These are phyloP conservation scores for Arachnomyces sp. DNA, from an alignment of 2,329 filamentous ascomycete genomes.

Conservation along the genomic window DNA sequence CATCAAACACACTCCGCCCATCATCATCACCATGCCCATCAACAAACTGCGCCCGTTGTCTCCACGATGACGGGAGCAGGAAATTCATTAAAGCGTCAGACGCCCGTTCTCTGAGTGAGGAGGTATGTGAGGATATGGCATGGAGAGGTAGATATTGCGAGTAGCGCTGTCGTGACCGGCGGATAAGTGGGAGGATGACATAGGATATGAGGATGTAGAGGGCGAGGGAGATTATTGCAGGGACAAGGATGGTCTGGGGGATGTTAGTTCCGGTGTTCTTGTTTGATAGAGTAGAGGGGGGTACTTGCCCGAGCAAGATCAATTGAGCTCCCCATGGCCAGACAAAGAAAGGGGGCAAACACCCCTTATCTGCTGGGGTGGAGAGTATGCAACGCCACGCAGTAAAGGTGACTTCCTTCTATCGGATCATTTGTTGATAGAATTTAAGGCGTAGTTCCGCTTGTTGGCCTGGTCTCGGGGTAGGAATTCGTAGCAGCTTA, in stretches of 20 bases:
- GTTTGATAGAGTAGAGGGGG: not conserved
- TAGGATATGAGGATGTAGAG: slow-evolving; percentile 61
- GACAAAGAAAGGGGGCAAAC: not conserved
- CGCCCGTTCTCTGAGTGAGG: slow-evolving; percentile 43
- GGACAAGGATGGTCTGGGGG: slow-evolving; percentile 58
- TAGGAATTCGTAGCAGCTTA: too few species aligned
- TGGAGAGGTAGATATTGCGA: slow-evolving; percentile 65
- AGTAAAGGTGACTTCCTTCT: too few species aligned
- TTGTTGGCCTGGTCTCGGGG: too few species aligned
- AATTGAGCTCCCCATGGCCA: slow-evolving; percentile 8
- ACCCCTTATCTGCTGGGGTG: too few species aligned
- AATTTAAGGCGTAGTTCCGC: too few species aligned
- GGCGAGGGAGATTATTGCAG: slow-evolving; percentile 60
- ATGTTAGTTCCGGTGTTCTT: slow-evolving; percentile 4
- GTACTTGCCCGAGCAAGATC: slow-evolving; percentile 7
- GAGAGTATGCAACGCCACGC: too few species aligned
- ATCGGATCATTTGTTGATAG: too few species aligned
- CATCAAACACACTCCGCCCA: slow-evolving; percentile 55
- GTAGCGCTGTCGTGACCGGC: slow-evolving; percentile 61
- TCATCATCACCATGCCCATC: slow-evolving; percentile 36
- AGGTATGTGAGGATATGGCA: slow-evolving; percentile 43
- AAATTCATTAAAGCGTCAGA: slow-evolving; percentile 35
- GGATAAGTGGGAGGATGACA: slow-evolving; percentile 59
- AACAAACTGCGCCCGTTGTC: slow-evolving; percentile 31
- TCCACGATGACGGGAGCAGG: slow-evolving; percentile 38